Conservation (phyloP, 2,329 filamentous ascomycete genomes). For the Dactylellina cionopaga region DNA sequence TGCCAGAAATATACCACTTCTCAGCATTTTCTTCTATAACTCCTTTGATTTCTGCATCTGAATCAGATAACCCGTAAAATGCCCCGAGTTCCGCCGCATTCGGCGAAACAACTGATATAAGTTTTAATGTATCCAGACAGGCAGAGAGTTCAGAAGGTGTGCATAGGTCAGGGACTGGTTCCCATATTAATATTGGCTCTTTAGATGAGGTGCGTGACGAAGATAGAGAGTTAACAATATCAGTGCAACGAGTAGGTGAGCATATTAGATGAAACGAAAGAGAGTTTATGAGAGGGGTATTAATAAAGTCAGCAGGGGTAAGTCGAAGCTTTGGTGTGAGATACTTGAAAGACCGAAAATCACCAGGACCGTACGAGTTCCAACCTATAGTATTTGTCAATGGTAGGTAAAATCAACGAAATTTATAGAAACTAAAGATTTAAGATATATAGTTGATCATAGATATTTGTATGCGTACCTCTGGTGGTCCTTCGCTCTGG, state of each 20-base stretch:
- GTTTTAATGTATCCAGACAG: constrained; percentile 63
- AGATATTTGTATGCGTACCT: too few relatives aligned
- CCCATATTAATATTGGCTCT: constrained; percentile 80
- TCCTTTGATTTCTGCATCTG: constrained; percentile 60
- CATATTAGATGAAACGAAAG: constrained; percentile 65
- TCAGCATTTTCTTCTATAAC: constrained; percentile 62
- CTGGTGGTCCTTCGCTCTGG: constrained; percentile 79
- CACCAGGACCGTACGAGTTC: constrained; percentile 46
- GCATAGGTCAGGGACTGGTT: constrained; percentile 91
- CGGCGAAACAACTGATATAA: constrained; percentile 74
- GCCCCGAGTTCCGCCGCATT: constrained; percentile 89
- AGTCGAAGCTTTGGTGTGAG: constrained; percentile 85
- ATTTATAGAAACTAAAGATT: too few relatives aligned
- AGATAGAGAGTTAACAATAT: constrained; percentile 49
- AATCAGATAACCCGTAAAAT: constrained; percentile 73
- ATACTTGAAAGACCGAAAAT: constrained; percentile 78
- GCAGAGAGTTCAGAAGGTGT: constrained; percentile 71
- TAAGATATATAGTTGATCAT: too few relatives aligned
- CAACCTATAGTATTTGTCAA: constrained; percentile 5
- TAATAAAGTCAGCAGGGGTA: constrained; percentile 75
- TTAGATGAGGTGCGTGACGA: constrained; percentile 7
- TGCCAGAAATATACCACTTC: constrained; percentile 59
- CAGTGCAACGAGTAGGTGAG: constrained; percentile 50
- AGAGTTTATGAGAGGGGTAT: constrained; percentile 73
- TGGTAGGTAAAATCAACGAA: too few relatives aligned